Conservation (phyloP, 2,329 filamentous ascomycete species). For the Periconia sp. region DNA sequence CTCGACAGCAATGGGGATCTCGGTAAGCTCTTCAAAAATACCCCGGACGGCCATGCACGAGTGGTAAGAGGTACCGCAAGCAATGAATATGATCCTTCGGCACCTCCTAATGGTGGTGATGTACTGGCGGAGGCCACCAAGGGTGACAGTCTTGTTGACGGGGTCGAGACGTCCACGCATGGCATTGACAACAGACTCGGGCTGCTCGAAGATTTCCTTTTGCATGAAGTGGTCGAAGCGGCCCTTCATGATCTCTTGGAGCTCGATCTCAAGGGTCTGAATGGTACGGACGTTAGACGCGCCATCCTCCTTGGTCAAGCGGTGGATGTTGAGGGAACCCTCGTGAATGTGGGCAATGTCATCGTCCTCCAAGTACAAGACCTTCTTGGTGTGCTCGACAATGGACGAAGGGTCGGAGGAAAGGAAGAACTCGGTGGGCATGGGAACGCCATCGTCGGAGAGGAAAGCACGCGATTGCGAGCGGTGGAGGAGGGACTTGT, state of each 20-base stretch:
- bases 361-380: constrained; percentile 98
- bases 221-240: constrained; percentile 99
- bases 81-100: constrained; percentile 97
- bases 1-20: constrained; percentile 97
- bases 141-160: constrained; percentile 90
- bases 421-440: constrained; percentile 98
- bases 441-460: constrained; percentile 95
- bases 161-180: constrained; percentile 98
- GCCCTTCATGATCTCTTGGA: constrained; percentile 99
- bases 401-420: constrained; percentile 98
- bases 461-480: constrained; percentile 98
- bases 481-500: constrained; percentile 97
- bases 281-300: constrained; percentile 97
- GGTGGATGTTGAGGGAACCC: constrained; percentile 98
- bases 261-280: constrained; percentile 96
- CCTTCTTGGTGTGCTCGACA: constrained; percentile 99
- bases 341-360: constrained; percentile 99
- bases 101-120: constrained; percentile 95
- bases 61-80: constrained; percentile 97
- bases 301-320: constrained; percentile 93
- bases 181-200: constrained; percentile 98
- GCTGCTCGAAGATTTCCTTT: constrained; percentile 99
- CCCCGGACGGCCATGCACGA: constrained; percentile 99
- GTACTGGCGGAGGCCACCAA: constrained; percentile 94
- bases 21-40: constrained; percentile 95